Base-by-base conservation (phyloP, 495 filamentous ascomycete species). In the Trichocladium uniseriatum region DNA sequence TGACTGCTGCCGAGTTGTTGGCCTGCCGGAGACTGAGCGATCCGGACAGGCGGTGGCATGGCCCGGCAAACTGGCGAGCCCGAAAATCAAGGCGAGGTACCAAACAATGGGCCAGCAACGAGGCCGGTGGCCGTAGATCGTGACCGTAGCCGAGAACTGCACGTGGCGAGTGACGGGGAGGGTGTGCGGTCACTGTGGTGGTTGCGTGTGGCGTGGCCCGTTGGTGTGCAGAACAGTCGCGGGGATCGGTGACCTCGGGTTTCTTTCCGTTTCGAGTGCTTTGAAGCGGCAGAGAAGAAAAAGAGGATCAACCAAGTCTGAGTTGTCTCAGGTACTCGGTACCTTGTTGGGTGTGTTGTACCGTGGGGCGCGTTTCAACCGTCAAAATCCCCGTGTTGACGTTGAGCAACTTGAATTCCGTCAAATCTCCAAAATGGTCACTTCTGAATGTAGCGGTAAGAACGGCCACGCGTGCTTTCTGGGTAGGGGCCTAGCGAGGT, bases 91-190 rank as follows among this genome's bases (percentile, higher is more conserved):
- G 27, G 28, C 21, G 18, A 41, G 18, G n/a, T 18, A n/a, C n/a
- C n/a, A n/a, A n/a, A n/a, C n/a, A n/a, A n/a, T n/a, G n/a, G n/a
- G 47, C 38, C 37, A 38, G 47, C 47, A 32, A 39, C 21, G 27
- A 20, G 21, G 14, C 6, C 21, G 31, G 47, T 20, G 38, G 38
- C 47, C 38, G 19, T 6, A 37, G 27, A 28, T 8, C 31, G 38
- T 28, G 47, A 16, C 47, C 38, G 32, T 45, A 28, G 14, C 43
- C 20, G 24, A 20, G 9, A 22, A 38, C 3, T 3, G 34, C 44
- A 47, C 36, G 22, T 29, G 35, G 45, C 15, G 45, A 22, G 8
- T 3, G 24, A 3, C 4, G 8, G 24, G 24, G 24, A 27, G 24
- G 31, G 10, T 2, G 31, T 34, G 15, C 15, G 36, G 14, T 38